Evolutionary conservation across 2,329 filamentous ascomycete species (phyloP), one percentile per base, ranked within the genome.

Genomic region (Arthrobotrys iridis): DNA sequence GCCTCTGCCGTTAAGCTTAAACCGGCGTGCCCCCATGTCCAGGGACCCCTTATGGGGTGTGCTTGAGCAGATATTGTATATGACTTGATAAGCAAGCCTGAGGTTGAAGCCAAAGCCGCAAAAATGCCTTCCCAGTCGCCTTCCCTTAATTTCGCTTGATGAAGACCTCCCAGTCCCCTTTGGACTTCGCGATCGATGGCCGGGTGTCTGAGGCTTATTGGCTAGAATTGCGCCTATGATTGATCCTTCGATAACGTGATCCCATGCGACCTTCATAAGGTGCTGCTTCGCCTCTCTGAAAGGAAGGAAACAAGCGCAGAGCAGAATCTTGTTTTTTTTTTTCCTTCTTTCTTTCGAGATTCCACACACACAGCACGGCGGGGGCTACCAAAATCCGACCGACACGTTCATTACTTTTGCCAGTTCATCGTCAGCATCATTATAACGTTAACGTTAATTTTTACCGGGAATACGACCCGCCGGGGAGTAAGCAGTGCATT

Each of bases 61-160:
- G 33, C 33, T 37, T 37, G 33, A 13, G 13, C 33, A 6, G 6
- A 6, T 37, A 6, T 6, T 37, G 33, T 6, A n/a, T n/a, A n/a
- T n/a, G n/a, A 37, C 13, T 37, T 13, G 13, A 40, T 13, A 40
- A n/a, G 7, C 5, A 40, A n/a, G 13, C 7, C 35, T 4, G 35
- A 40, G 5, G 22, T n/a, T 22, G n/a, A 7, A 35, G 55, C 65
- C 65, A 70, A 70, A 70, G 55, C 43, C 65, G 65, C 65, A 70
- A 55, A 37, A 41, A 41, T 18, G 55, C 55, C 55, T 62, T 55
- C 65, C 65, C 45, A 37, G 65, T 62, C 55, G 65, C 65, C 55
- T 68, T 10, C 35, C 65, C 57, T 62, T 62, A 70, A 70, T 70
- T 46, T 70, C 65, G 65, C 65, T 62, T 62, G 20, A 33, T 52